Evolutionary conservation across 2,329 filamentous ascomycete genomes (phyloP).

Genomic region (Paecilomyces sp.): DNA sequence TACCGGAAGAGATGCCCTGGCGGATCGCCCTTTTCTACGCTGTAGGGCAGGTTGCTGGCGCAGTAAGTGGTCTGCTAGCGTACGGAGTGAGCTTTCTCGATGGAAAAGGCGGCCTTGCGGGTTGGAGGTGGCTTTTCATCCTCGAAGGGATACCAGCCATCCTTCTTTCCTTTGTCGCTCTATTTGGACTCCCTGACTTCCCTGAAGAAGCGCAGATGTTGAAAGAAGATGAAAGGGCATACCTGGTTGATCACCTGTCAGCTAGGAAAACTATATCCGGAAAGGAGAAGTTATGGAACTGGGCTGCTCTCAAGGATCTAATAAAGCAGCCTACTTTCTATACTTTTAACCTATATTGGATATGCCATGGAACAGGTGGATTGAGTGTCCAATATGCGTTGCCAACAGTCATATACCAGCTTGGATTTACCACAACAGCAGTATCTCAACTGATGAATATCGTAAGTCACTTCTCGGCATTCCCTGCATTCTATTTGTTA

Average conservation of each 20-base stretch:
- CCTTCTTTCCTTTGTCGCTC: conserved; percentile 19
- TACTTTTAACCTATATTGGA: conserved; percentile 33
- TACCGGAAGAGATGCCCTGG: conserved; percentile 26
- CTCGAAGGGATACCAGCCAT: conserved; percentile 30
- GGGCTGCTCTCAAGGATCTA: conserved; percentile 19
- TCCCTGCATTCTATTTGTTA: neutral
- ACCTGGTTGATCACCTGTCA: neutral
- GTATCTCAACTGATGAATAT: conserved; percentile 41
- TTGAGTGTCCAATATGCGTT: conserved; percentile 35
- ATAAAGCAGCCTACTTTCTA: conserved; percentile 30
- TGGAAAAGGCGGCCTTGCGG: conserved; percentile 21
- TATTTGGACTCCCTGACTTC: conserved; percentile 26
- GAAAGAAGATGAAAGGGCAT: conserved; percentile 17
- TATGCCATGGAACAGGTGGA: conserved; percentile 37
- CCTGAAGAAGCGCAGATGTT: conserved; percentile 24
- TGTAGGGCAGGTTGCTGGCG: conserved; percentile 5
- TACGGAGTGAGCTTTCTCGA: conserved; percentile 34
- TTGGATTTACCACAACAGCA: conserved; percentile 36
- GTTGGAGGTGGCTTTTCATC: conserved; percentile 34
- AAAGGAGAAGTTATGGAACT: conserved; percentile 26
- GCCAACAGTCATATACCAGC: conserved; percentile 38
- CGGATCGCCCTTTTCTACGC: conserved; percentile 34
- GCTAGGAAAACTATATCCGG: conserved; percentile 9
- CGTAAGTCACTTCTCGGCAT: conserved; percentile 5
- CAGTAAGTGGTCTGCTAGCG: conserved; percentile 23